Conservation (phyloP, 176 grass and related monocot genomes). For the Carex myosuroides region DNA sequence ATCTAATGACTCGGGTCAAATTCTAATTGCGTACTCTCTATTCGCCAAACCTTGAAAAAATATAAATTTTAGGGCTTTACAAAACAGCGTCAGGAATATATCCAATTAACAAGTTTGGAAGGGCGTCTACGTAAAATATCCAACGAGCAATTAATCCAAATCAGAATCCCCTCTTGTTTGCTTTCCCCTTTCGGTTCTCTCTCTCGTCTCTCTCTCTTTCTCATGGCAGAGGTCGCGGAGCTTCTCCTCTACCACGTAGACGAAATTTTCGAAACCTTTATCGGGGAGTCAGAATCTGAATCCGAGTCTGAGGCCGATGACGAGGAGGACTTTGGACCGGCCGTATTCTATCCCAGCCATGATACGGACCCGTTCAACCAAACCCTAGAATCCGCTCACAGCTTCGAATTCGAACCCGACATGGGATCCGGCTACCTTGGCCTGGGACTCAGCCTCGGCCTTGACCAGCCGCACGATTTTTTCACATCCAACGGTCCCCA, state of each 20-base stretch:
- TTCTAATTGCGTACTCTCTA: too few relatives aligned
- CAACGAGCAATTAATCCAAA: not conserved
- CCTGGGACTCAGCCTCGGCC: slow-evolving; percentile 21
- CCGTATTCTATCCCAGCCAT: slow-evolving; percentile 10
- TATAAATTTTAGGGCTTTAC: not conserved
- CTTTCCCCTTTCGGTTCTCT: not conserved
- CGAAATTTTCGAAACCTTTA: slow-evolving; percentile 20
- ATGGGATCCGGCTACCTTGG: slow-evolving; percentile 9
- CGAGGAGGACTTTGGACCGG: slow-evolving; percentile 14
- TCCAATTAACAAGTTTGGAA: not conserved
- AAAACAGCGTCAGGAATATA: not conserved
- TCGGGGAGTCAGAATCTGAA: slow-evolving; percentile 28
- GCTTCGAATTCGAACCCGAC: slow-evolving; percentile 25
- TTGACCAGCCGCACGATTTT: not conserved
- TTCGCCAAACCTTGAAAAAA: too few relatives aligned
- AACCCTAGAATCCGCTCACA: slow-evolving; percentile 30
- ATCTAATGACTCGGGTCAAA: too few relatives aligned
- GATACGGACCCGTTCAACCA: slow-evolving; percentile 28
- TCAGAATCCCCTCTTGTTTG: not conserved
- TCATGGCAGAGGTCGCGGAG: slow-evolving; percentile 53
- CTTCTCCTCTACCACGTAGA: slow-evolving; percentile 52
- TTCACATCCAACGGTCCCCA: slow-evolving; percentile 15
- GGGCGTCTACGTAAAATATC: not conserved
- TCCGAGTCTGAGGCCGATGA: slow-evolving; percentile 37
- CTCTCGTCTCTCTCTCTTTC: not conserved